A percentile compares a stretch with the other conserved stretches of the same genome.
Conservation (phyloP, 345 rosid species). For the Eucalyptus fibrosa region DNA sequence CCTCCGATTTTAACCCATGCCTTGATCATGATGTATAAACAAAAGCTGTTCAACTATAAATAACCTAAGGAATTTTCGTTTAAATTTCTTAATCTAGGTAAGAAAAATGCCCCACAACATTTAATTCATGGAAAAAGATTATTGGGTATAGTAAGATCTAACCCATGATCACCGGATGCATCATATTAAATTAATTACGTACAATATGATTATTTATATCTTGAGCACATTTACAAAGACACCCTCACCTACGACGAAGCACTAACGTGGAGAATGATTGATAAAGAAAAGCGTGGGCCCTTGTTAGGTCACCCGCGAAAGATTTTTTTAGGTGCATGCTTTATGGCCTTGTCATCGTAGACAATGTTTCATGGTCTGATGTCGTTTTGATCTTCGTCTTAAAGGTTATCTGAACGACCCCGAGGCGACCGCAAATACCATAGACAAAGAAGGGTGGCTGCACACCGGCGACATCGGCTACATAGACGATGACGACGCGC, state of each 20-base stretch:
- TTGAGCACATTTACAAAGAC: neutral
- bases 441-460: slow-evolving; percentile 53
- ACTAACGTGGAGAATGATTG: neutral
- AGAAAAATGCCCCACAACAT: neutral
- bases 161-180: neutral
- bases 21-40: neutral
- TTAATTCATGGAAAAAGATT: neutral
- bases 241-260: neutral
- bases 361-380: neutral
- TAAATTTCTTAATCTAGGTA: neutral
- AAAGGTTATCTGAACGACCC: slow-evolving; percentile 49
- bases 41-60: neutral
- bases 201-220: neutral
- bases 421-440: slow-evolving; percentile 32
- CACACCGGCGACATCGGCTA: slow-evolving; percentile 55
- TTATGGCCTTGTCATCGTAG: neutral
- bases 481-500: slow-evolving; percentile 49
- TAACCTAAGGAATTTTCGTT: neutral
- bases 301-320: neutral
- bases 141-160: neutral
- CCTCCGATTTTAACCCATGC: neutral
- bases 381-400: neutral
- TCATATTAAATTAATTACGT: neutral
- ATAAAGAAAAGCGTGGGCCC: neutral
- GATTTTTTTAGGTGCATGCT: neutral